phyloP scores from a whole-genome alignment of 2,329 filamentous ascomycete species.

The Alternaria sp. region DNA sequence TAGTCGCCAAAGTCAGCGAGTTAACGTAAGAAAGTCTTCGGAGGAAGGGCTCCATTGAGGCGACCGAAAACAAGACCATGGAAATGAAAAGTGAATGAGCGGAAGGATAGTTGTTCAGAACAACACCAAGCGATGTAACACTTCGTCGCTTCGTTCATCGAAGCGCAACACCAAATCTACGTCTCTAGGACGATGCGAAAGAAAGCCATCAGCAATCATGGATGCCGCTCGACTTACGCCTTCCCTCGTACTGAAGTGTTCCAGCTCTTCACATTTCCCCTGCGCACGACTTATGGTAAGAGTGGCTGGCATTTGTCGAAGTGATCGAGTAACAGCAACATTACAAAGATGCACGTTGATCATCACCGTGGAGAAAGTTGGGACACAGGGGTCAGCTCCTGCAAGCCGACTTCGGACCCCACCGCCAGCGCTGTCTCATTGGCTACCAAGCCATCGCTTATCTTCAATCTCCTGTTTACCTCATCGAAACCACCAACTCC shows the following conservation, averaged over 20 bases:
- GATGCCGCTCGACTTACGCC: neutral
- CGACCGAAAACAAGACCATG: neutral
- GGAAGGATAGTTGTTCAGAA: neutral
- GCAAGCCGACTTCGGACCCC: conserved; percentile 15
- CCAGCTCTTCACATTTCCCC: neutral
- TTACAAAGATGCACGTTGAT: conserved; percentile 12
- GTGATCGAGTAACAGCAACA: conserved; percentile 22
- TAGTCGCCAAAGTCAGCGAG: too few relatives aligned
- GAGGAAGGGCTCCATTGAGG: too few relatives aligned
- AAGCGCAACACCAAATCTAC: neutral
- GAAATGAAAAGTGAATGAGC: neutral
- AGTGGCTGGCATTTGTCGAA: conserved; percentile 18
- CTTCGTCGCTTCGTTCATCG: neutral
- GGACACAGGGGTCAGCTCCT: neutral
- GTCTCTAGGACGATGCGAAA: neutral
- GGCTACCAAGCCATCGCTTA: conserved; percentile 26
- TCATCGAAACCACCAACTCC: conserved; percentile 33
- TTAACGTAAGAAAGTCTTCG: too few relatives aligned
- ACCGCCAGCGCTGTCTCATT: conserved; percentile 19
- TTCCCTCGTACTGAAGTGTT: neutral
- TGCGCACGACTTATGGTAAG: neutral
- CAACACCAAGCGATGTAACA: neutral
- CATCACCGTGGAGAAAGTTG: conserved; percentile 20
- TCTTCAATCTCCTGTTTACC: conserved; percentile 35
- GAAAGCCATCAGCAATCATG: neutral